Evolutionary conservation across 176 grass and related monocot species (phyloP).

Genomic region (Oryza meyeriana): DNA sequence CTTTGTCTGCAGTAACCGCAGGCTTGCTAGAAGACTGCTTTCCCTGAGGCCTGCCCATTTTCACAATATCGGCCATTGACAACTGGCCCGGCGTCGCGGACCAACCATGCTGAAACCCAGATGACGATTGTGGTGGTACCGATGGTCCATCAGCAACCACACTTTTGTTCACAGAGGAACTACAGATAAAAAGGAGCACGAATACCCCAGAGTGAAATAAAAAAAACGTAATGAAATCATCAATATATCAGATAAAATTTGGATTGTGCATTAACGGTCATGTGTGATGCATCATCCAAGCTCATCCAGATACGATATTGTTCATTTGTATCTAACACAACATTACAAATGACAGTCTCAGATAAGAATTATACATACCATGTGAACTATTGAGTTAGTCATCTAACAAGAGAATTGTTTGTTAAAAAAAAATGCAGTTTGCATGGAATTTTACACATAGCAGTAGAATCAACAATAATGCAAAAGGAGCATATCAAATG

Average conservation of each 20-base stretch:
- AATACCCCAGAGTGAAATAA: constrained; percentile 14
- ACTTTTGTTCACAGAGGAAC: constrained; percentile 45
- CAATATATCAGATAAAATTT: neutral
- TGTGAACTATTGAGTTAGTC: neutral
- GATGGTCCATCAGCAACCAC: constrained; percentile 52
- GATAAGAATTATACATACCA: neutral
- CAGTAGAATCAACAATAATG: neutral
- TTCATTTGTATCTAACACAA: neutral
- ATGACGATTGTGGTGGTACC: constrained; percentile 51
- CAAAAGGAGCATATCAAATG: neutral
- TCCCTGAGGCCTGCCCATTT: constrained; percentile 72
- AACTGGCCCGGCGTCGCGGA: constrained; percentile 70
- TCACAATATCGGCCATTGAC: constrained; percentile 97
- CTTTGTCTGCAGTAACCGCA: constrained; percentile 50
- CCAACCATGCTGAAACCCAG: constrained; percentile 74
- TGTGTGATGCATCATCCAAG: neutral
- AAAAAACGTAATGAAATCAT: neutral
- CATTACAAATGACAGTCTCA: neutral
- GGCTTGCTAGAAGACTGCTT: constrained; percentile 50
- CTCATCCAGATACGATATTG: neutral
- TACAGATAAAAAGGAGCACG: constrained; percentile 38
- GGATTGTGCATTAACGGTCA: neutral
- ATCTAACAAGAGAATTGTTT: neutral
- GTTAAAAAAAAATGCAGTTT: neutral
- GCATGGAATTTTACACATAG: neutral